Base-by-base conservation (phyloP, 495 filamentous ascomycete species). In the Hapsidospora chrysogenum region DNA sequence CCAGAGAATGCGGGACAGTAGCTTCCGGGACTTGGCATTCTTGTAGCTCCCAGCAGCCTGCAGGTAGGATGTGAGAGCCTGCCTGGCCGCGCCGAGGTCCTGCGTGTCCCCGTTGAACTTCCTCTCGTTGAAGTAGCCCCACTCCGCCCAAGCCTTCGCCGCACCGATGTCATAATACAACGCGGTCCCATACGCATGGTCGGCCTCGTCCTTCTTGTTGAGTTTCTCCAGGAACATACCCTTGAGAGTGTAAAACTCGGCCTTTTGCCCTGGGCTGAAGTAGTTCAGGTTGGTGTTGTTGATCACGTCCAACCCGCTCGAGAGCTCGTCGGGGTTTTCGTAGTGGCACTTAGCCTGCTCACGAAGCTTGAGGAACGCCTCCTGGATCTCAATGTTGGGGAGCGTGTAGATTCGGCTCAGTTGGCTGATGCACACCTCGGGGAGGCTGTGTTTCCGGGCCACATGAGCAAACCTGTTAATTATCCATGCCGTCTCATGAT, bases 221-320 rank as follows among this genome's bases (percentile, higher is more conserved):
- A 96, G 68, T 56, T 94, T 96, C 38, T 86, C 86, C 11, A 95
- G 64, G 65, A 99, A 99, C 92, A 99, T 99, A 31, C 92, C 92
- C 63, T 99, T 99, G 30, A 99, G 68, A 0, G 86, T 99, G 59
- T 92, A 96, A 57, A 99, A 99, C 50, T 99, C 92, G 4, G 92
- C 92, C 55, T 95, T 96, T 51, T 99, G 92, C 48, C 85, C 76
- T 5, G 80, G 64, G 38, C 84, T 89, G 52, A 99, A 99, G 57
- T 95, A 99, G 48, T 89, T 92, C 18, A 99, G 72, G 42, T 99
- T 99, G 36, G 92, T 99, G 46, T 99, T 99, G 56, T 99, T 96
- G 46, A 99, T 99, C 5, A 99, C 92, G 53, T 99, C 92, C 38
- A 99, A 50, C 2, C 92, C 92, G 49, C 74, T 87, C 31, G 73